A percentile compares a stretch with the other conserved stretches of the same genome.
Evolutionary conservation across 192 early-diverging fungal species (phyloP).

Genomic region (Coemansia aciculifera): DNA sequence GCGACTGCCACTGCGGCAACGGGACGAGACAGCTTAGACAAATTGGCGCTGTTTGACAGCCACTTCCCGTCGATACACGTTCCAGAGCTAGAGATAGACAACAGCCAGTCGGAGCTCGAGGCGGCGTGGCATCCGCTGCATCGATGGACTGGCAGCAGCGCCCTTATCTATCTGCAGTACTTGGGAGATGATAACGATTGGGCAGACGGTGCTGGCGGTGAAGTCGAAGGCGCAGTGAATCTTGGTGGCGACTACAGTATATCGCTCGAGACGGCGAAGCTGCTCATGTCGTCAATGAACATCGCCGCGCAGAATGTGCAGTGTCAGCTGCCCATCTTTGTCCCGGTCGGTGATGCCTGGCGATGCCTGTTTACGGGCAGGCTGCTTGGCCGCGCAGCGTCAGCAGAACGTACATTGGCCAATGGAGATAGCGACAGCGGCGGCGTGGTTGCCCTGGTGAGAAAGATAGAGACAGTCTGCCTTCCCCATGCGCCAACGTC

Average conservation of each 20-base stretch:
- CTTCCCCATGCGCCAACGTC: constrained; percentile 35
- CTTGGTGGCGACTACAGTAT: constrained; percentile 47
- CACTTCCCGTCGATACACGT: constrained; percentile 50
- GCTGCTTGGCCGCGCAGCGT: constrained; percentile 10
- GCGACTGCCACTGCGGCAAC: constrained; percentile 12
- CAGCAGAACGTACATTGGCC: background rate
- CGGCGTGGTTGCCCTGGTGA: constrained; percentile 1
- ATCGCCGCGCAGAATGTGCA: constrained; percentile 67
- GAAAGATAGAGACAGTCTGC: constrained; percentile 35
- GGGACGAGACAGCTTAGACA: constrained; percentile 26
- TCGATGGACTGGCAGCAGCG: constrained; percentile 64
- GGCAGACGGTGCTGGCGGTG: constrained; percentile 15
- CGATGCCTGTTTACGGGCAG: constrained; percentile 45
- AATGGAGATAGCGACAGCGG: background rate
- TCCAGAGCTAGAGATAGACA: constrained; percentile 46
- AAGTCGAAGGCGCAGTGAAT: constrained; percentile 17
- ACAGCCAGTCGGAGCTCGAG: constrained; percentile 37
- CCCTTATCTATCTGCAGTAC: constrained; percentile 59
- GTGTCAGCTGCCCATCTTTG: constrained; percentile 66
- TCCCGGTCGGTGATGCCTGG: constrained; percentile 57
- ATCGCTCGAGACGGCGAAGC: constrained; percentile 63
- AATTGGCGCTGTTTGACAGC: constrained; percentile 37
- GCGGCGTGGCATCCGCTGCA: constrained; percentile 61
- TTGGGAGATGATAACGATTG: constrained; percentile 26
- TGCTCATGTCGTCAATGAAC: constrained; percentile 65